Percentiles rank a stretch among this genome's conserved stretches.
Evolutionary conservation across 805 yeast species (phyloP).

Genomic region (Starmerella khaoyaiensis): DNA sequence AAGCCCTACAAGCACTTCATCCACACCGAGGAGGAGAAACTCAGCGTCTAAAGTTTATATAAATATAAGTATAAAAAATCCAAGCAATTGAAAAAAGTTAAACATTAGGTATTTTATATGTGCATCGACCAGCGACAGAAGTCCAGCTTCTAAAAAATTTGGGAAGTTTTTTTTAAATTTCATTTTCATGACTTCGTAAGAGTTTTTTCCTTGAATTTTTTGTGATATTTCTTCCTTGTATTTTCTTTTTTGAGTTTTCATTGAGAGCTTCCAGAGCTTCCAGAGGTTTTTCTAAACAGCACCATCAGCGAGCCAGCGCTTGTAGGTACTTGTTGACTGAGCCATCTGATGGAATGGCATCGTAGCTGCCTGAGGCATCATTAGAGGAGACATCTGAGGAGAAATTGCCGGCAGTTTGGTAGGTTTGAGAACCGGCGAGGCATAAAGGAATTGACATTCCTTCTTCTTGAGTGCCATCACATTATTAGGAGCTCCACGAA

Average conservation of each 20-base stretch:
- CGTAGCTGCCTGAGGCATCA: constrained; percentile 14
- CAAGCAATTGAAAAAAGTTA: background rate
- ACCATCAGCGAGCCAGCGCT: constrained; percentile 19
- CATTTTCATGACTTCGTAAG: background rate
- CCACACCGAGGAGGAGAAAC: constrained; percentile 55
- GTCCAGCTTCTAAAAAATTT: background rate
- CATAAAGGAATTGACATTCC: constrained; percentile 18
- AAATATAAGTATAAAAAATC: background rate
- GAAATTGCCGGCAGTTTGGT: constrained; percentile 11
- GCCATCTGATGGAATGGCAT: constrained; percentile 4
- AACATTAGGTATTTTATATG: background rate
- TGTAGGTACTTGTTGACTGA: constrained; percentile 19
- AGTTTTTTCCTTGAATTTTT: too few relatives aligned
- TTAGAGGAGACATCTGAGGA: constrained; percentile 21
- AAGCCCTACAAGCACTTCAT: constrained; percentile 49
- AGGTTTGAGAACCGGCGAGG: constrained; percentile 21
- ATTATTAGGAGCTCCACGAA: background rate
- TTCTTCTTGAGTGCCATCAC: constrained; percentile 1
- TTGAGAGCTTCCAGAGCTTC: background rate
- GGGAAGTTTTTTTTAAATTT: background rate
- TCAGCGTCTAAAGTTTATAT: constrained; percentile 46
- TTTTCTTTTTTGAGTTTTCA: background rate
- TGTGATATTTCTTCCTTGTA: too few relatives aligned
- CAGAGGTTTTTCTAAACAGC: background rate
- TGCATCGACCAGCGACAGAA: constrained; percentile 1